These are phyloP conservation scores for Epicoccum nigrum DNA, from an alignment of 2,329 filamentous ascomycete genomes.

Conservation along the genomic window DNA sequence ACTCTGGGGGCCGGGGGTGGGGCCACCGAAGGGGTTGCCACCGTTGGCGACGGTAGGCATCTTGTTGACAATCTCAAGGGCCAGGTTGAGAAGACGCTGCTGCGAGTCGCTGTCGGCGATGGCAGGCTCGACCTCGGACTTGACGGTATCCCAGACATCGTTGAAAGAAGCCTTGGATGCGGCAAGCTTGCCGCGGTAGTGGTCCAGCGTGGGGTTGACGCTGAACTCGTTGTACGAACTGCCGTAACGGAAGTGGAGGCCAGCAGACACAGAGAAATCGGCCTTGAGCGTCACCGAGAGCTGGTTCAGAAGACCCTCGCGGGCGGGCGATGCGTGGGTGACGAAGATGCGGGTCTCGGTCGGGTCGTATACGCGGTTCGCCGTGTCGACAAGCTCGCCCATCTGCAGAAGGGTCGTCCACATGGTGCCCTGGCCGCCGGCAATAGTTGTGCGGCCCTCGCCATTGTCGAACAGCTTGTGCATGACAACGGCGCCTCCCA, in stretches of 20 bases:
- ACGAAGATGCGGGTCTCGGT: slow-evolving; percentile 97
- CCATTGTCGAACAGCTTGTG: slow-evolving; percentile 99
- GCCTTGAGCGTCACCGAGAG: slow-evolving; percentile 96
- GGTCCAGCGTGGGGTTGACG: slow-evolving; percentile 95
- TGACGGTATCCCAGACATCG: slow-evolving; percentile 99
- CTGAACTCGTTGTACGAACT: slow-evolving; percentile 99
- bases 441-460: slow-evolving; percentile 96
- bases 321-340: slow-evolving; percentile 94
- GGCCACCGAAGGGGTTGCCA: slow-evolving; percentile 94
- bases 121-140: slow-evolving; percentile 91
- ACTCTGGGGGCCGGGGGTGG: slow-evolving; percentile 72
- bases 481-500: slow-evolving; percentile 98
- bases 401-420: slow-evolving; percentile 98
- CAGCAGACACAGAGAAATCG: slow-evolving; percentile 96
- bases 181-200: slow-evolving; percentile 97
- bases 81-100: slow-evolving; percentile 88
- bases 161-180: slow-evolving; percentile 98
- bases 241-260: slow-evolving; percentile 96
- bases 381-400: slow-evolving; percentile 96
- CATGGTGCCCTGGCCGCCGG: slow-evolving; percentile 98
- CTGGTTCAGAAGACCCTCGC: slow-evolving; percentile 96
- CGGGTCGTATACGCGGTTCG: slow-evolving; percentile 96
- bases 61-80: slow-evolving; percentile 92
- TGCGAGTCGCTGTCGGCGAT: slow-evolving; percentile 94
- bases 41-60: slow-evolving; percentile 96